Evolutionary conservation across 225 moss, liverwort and hornwort species (phyloP).

Genomic region (Sphagnum contortum): DNA sequence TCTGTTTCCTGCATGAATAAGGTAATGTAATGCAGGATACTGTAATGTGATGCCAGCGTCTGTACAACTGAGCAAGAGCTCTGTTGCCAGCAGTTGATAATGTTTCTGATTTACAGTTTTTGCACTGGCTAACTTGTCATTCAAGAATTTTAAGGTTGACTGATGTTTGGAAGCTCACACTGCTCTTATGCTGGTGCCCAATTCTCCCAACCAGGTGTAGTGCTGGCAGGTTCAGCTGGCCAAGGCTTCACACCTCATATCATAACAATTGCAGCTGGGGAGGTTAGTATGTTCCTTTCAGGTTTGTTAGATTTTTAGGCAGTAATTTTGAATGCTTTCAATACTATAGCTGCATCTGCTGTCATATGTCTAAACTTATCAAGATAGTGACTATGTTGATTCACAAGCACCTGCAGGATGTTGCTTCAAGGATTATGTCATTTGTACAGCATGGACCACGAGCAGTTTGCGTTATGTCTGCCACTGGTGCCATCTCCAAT

Average conservation of each 20-base stretch:
- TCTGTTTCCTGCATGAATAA: too few species aligned
- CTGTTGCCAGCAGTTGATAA: too few species aligned
- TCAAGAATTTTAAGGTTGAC: too few species aligned
- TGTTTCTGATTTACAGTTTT: too few species aligned
- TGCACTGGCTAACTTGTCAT: too few species aligned
- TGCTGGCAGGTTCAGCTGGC: conserved; percentile 75
- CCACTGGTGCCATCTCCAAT: conserved; percentile 92
- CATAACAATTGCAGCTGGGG: conserved; percentile 85
- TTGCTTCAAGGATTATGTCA: conserved; percentile 79
- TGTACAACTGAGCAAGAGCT: too few species aligned
- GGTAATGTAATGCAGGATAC: too few species aligned
- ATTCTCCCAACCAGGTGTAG: conserved; percentile 24
- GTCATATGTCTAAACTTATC: background rate
- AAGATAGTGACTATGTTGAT: too few species aligned
- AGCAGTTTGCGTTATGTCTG: conserved; percentile 89
- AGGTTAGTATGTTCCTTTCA: conserved; percentile 34
- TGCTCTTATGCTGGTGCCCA: too few species aligned
- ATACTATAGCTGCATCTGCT: background rate
- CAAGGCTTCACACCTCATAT: conserved; percentile 91
- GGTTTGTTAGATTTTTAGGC: background rate
- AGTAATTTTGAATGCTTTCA: too few species aligned
- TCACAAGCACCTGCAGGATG: conserved; percentile 46
- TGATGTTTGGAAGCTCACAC: too few species aligned
- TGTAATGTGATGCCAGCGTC: too few species aligned
- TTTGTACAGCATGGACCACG: conserved; percentile 92